Conservation (phyloP, 768 basidiomycete species). For the Russula brevipes region DNA sequence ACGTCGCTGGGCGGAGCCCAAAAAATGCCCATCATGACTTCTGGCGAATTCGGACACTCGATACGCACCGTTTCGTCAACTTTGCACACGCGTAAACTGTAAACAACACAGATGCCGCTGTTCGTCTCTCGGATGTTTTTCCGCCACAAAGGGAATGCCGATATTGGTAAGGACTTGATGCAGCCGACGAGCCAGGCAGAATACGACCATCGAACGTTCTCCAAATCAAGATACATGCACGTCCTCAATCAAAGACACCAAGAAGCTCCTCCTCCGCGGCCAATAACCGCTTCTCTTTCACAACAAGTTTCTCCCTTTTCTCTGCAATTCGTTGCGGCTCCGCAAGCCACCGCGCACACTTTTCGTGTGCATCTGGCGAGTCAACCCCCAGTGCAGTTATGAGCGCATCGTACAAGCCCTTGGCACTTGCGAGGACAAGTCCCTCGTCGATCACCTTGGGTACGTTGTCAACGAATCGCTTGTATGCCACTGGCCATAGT, state of each 20-base stretch:
- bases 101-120: background rate
- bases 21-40: background rate
- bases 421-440: constrained; percentile 48
- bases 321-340: constrained; percentile 44
- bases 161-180: background rate
- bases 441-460: constrained; percentile 44
- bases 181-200: background rate
- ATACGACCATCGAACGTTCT: background rate
- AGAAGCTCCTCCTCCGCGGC: constrained; percentile 42
- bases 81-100: background rate
- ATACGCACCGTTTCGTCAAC: constrained; percentile 3
- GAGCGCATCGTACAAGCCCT: constrained; percentile 43
- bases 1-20: background rate
- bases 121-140: background rate
- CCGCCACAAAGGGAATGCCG: background rate
- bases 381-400: constrained; percentile 48
- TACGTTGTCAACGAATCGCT: constrained; percentile 42
- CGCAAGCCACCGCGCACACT: constrained; percentile 48
- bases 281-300: constrained; percentile 47
- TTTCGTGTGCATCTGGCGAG: constrained; percentile 40
- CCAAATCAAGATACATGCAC: background rate
- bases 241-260: constrained; percentile 4
- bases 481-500: constrained; percentile 40
- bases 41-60: constrained; percentile 11
- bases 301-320: constrained; percentile 43